Base-by-base conservation (phyloP, 768 basidiomycete species). In the Macrocybe gigantea region DNA sequence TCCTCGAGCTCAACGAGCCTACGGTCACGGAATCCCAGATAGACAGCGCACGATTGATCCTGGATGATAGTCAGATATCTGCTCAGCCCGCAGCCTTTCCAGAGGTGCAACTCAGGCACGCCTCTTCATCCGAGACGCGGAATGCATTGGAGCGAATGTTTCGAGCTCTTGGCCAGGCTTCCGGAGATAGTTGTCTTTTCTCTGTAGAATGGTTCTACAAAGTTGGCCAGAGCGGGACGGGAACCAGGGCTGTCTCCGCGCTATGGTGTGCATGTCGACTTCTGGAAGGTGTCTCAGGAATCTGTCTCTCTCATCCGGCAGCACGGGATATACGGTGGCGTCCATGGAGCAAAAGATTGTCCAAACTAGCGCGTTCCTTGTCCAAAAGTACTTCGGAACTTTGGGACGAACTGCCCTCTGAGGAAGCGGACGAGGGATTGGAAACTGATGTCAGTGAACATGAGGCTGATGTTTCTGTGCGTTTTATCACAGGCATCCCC, bases 201-300 rank as follows among this genome's bases (percentile, higher is more conserved):
- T 72, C 92, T 6, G 81, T 93, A 5, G 88, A 93, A 55, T 94
- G 95, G 82, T 83, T 95, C 52, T 64, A 80, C 9, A 74, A 74
- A 40, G 70, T 81, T 9, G 78, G 76, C 4, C 66, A 70, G 38
- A 64, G 64, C 33, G 72, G 78, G 15, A 67, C 63, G 12, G 72
- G 69, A 7, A 62, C 56, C 7, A 66, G 68, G 22, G 76, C 81
- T 12, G 79, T 82, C 1, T 75, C 86, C 0, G 92, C 92, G 2
- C 68, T 94, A 15, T 97, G 93, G 93, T 87, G 89, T 53, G 85
- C 88, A 2, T 78, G 79, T 50, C 75, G 80, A 30, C 60, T 97
- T 0, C 60, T 97, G 49, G 83, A 89, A 56, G 94, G 95, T 2
- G 67, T 85, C 6, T 71, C 78, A 0, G 66, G 70, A 1, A 57